A percentile compares a stretch with the other conserved stretches of the same genome.
These are phyloP conservation scores for Pseudocercospora macadamiae DNA, from an alignment of 2,329 filamentous ascomycete species.

Conservation along the genomic window DNA sequence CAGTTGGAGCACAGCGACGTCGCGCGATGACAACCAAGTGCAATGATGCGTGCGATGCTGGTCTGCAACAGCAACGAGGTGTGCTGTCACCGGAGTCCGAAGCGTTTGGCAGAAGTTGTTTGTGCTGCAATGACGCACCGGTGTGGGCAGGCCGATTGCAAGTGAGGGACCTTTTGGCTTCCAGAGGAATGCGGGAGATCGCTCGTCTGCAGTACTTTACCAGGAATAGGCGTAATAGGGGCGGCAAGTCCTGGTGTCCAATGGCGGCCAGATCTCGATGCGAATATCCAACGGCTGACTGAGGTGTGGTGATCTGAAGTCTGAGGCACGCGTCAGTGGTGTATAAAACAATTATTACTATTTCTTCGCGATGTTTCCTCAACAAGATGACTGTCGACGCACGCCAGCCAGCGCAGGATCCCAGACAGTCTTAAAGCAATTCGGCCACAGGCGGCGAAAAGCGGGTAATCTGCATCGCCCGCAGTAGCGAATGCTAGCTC, in stretches of 20 bases:
- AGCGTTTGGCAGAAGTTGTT: neutral
- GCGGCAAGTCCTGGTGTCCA: neutral
- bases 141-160: neutral
- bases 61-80: constrained; percentile 7
- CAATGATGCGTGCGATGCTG: constrained; percentile 2
- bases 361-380: neutral
- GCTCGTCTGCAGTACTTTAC: constrained; percentile 9
- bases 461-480: neutral
- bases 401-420: neutral
- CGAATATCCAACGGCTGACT: too few species aligned
- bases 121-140: neutral
- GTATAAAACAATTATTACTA: neutral
- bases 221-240: constrained; percentile 3
- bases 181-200: constrained; percentile 16
- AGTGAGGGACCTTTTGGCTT: neutral
- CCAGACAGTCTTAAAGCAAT: neutral
- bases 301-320: neutral
- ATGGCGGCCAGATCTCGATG: neutral
- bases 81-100: neutral
- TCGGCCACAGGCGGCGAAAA: neutral
- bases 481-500: constrained; percentile 3
- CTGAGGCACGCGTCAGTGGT: neutral
- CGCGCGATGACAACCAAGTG: constrained; percentile 8
- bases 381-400: neutral
- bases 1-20: constrained; percentile 12